phyloP scores from a whole-genome alignment of 2,329 filamentous ascomycete genomes.

The Tolypocladium paradoxum region DNA sequence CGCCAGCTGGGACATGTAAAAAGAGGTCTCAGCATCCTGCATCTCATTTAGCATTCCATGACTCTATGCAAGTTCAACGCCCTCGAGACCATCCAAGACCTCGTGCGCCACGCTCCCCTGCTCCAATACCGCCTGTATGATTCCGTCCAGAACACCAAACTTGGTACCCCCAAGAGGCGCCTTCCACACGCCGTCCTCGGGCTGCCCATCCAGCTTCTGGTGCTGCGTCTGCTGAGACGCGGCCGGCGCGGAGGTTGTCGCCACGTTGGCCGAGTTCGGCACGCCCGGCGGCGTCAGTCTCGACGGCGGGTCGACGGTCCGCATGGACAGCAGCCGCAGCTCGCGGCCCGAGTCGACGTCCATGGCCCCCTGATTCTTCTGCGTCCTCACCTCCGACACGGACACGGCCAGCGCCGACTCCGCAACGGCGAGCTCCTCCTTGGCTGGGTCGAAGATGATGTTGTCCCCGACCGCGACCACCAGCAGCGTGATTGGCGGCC shows the following conservation, averaged over 20 bases:
- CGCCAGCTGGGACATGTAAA: not conserved
- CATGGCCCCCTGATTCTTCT: slow-evolving; percentile 19
- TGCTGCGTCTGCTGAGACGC: slow-evolving; percentile 21
- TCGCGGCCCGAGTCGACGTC: slow-evolving; percentile 31
- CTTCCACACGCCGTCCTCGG: slow-evolving; percentile 70
- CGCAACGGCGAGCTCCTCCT: slow-evolving; percentile 87
- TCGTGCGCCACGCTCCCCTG: slow-evolving; percentile 76
- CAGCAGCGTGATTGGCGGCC: slow-evolving; percentile 81
- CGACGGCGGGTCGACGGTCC: slow-evolving; percentile 66
- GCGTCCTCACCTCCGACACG: slow-evolving; percentile 40
- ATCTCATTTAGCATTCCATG: not conserved
- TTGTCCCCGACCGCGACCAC: slow-evolving; percentile 80
- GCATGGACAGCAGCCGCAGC: slow-evolving; percentile 54
- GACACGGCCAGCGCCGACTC: slow-evolving; percentile 83
- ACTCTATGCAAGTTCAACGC: slow-evolving; percentile 54
- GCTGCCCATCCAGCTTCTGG: slow-evolving; percentile 36
- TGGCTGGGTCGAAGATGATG: slow-evolving; percentile 85
- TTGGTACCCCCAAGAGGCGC: slow-evolving; percentile 76
- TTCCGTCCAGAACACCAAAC: slow-evolving; percentile 57
- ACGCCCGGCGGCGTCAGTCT: slow-evolving; percentile 62
- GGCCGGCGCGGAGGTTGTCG: slow-evolving; percentile 30
- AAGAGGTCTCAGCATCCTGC: not conserved
- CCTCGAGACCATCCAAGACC: slow-evolving; percentile 70
- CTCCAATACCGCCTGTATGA: slow-evolving; percentile 68
- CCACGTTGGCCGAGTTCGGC: slow-evolving; percentile 50